Percentiles rank a stretch among this genome's conserved stretches.
Conservation (phyloP, 169 alveolate species). For the Cryptosporidium tyzzeri region DNA sequence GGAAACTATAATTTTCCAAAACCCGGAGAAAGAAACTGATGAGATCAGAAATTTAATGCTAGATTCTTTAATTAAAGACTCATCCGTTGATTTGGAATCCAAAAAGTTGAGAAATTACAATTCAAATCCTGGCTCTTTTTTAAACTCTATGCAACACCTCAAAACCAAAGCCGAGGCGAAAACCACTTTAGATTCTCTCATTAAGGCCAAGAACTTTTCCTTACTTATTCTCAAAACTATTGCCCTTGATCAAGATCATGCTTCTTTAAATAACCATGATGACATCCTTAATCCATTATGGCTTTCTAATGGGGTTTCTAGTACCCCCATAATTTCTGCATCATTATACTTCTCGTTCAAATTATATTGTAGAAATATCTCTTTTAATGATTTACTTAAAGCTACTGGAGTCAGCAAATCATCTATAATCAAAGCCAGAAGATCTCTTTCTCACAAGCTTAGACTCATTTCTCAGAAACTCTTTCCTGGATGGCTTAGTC, state of each 20-base stretch:
- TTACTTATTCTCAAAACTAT: slow-evolving; percentile 10
- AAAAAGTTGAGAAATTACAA: not conserved
- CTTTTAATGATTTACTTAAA: slow-evolving; percentile 9
- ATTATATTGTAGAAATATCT: slow-evolving; percentile 12
- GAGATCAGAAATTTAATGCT: slow-evolving; percentile 5
- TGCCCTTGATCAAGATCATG: not conserved
- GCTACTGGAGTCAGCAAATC: slow-evolving; percentile 54
- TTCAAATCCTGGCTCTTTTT: not conserved
- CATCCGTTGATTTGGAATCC: not conserved
- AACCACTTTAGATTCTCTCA: slow-evolving; percentile 13
- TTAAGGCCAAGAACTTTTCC: slow-evolving; percentile 25
- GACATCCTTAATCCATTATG: slow-evolving; percentile 41
- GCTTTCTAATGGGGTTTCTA: slow-evolving; percentile 39
- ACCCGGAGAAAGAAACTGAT: not conserved
- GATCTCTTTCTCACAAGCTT: slow-evolving; percentile 4
- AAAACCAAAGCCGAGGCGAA: not conserved
- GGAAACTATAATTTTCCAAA: not conserved
- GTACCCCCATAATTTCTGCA: slow-evolving; percentile 41
- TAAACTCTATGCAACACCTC: not conserved
- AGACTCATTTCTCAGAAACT: slow-evolving; percentile 9
- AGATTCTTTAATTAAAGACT: not conserved
- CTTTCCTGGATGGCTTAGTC: slow-evolving; percentile 67
- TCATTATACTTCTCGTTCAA: slow-evolving; percentile 22
- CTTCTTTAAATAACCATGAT: not conserved
- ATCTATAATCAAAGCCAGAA: slow-evolving; percentile 23